Conservation (phyloP, 306 rosid genomes). For the Bauhinia variegata region DNA sequence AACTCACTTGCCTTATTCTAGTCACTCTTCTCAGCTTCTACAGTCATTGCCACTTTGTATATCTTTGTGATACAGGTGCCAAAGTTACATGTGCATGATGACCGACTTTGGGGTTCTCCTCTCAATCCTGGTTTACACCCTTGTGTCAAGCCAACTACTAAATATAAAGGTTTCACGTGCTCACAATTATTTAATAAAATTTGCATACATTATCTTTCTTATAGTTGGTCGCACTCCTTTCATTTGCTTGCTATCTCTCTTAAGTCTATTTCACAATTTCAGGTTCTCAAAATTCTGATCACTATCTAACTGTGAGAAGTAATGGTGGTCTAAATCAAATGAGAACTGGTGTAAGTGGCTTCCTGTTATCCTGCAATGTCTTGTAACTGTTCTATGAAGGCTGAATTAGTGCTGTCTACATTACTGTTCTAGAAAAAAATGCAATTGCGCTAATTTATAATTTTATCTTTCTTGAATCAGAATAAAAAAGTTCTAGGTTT, state of each 20-base stretch:
- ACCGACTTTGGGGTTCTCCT: conserved; percentile 73
- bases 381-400: conserved; percentile 7
- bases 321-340: conserved; percentile 94
- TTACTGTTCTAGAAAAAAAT: conserved; percentile 15
- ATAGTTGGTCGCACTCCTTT: neutral
- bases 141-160: conserved; percentile 74
- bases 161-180: conserved; percentile 64
- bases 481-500: conserved; percentile 5
- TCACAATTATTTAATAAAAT: conserved; percentile 1
- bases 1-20: conserved; percentile 1
- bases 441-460: conserved; percentile 12
- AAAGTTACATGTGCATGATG: conserved; percentile 32
- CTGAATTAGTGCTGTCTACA: neutral
- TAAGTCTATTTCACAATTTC: conserved; percentile 33
- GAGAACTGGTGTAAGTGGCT: conserved; percentile 90
- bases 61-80: conserved; percentile 28
- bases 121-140: conserved; percentile 56
- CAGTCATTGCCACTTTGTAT: conserved; percentile 2
- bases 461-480: conserved; percentile 14
- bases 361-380: conserved; percentile 28
- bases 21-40: neutral
- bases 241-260: conserved; percentile 27
- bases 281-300: conserved; percentile 67
- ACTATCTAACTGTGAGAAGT: conserved; percentile 77
- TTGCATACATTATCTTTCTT: conserved; percentile 17